Conservation (phyloP, 139 green algal genomes). For the Chara braunii region DNA sequence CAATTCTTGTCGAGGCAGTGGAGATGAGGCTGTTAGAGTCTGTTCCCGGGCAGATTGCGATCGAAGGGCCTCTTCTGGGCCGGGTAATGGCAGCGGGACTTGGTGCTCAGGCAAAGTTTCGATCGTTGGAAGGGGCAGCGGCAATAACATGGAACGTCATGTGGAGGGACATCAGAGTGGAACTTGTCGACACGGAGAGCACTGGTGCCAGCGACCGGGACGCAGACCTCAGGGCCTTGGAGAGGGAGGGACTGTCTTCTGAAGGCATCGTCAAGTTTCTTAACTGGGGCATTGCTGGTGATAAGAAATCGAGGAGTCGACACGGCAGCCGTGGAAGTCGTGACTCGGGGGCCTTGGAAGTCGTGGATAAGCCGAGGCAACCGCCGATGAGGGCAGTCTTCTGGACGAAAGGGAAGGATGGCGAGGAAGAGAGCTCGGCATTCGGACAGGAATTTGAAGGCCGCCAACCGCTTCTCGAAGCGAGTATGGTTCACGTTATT, state of each 20-base stretch:
- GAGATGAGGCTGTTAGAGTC: conserved; percentile 29
- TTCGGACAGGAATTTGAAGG: not conserved
- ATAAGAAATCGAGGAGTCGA: no score
- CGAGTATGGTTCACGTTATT: conserved; percentile 21
- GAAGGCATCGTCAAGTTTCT: no score
- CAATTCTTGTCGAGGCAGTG: conserved; percentile 1
- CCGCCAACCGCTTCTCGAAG: conserved; percentile 11
- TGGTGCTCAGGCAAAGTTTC: not conserved
- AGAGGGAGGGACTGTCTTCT: no score
- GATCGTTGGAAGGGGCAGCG: conserved; percentile 24
- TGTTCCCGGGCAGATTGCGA: not conserved
- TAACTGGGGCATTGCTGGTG: no score
- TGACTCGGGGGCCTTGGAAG: no score
- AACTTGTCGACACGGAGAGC: conserved; percentile 32
- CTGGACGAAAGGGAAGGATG: conserved; percentile 20
- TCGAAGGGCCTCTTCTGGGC: conserved; percentile 9
- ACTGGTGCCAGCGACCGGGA: no score
- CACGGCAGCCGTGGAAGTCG: no score
- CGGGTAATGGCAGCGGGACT: conserved; percentile 18
- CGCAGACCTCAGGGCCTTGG: no score
- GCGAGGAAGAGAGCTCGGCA: not conserved
- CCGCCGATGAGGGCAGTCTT: conserved; percentile 13
- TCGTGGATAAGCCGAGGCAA: not conserved
- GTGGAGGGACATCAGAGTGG: conserved; percentile 32
- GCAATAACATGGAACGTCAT: conserved; percentile 5